Percentiles rank a stretch among this genome's conserved stretches.
These are phyloP conservation scores for Ulota crispa DNA, from an alignment of 225 moss, liverwort and hornwort genomes.

Conservation along the genomic window DNA sequence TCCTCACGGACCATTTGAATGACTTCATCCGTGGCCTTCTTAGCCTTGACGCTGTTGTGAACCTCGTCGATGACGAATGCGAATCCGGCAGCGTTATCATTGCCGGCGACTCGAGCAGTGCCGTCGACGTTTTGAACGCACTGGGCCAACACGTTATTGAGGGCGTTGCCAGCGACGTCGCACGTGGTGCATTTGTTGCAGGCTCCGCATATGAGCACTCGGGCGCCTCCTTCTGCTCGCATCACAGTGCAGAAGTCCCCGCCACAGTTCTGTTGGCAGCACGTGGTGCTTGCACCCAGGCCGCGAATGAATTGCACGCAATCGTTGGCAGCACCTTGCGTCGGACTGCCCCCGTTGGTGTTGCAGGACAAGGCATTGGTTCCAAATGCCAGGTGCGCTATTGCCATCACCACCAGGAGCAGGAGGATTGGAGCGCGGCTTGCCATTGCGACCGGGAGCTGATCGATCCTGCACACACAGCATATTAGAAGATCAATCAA, in stretches of 20 bases:
- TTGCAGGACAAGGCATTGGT: neutral
- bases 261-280: conserved; percentile 1
- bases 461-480: conserved; percentile 1
- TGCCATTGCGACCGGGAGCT: neutral
- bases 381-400: neutral
- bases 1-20: neutral
- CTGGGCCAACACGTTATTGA: conserved; percentile 8
- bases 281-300: neutral
- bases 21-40: neutral
- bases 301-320: neutral
- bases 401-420: neutral
- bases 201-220: neutral
- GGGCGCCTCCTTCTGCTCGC: neutral
- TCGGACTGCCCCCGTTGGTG: neutral
- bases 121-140: conserved; percentile 6
- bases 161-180: neutral
- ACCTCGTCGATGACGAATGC: neutral
- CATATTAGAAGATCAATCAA: neutral
- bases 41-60: neutral
- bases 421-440: neutral
- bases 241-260: neutral
- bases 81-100: neutral
- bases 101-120: neutral
- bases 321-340: neutral
- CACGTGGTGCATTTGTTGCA: conserved; percentile 4